These are phyloP conservation scores for Mortierella sp. DNA, from an alignment of 371 early-diverging fungal species.

Conservation along the genomic window DNA sequence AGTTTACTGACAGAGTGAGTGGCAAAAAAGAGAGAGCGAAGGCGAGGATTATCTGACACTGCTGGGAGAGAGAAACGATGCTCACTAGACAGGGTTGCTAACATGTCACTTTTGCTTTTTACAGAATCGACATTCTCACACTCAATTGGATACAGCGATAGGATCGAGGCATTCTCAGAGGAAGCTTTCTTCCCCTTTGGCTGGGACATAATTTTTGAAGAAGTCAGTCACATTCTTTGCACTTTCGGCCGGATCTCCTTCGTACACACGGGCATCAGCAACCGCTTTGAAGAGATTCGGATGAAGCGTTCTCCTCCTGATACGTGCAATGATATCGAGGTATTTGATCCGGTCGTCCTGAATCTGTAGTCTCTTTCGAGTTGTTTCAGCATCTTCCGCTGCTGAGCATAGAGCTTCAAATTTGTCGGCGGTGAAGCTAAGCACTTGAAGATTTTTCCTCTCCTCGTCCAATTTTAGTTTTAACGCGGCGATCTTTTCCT, in stretches of 20 bases:
- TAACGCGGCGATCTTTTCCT: not conserved
- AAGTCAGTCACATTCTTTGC: not conserved
- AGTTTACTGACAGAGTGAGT: no score
- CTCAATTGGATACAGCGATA: no score
- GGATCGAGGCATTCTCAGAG: no score
- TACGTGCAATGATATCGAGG: constrained; percentile 6
- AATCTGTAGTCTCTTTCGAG: not conserved
- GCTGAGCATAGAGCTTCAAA: not conserved
- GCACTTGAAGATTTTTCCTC: not conserved
- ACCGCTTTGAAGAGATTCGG: constrained; percentile 16
- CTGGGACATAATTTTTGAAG: not conserved
- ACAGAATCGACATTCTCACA: no score
- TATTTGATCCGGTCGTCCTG: not conserved
- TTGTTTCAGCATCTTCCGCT: not conserved
- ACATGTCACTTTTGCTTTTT: not conserved
- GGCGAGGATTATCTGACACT: no score
- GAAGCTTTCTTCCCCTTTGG: no score
- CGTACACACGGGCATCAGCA: constrained; percentile 11
- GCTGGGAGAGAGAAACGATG: no score
- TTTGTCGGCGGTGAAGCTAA: no score
- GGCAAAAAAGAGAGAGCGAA: no score
- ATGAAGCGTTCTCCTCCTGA: not conserved
- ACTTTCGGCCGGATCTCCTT: not conserved
- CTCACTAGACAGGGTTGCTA: no score
- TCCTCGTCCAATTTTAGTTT: no score